Base-by-base conservation (phyloP, 2,329 filamentous ascomycete genomes). In the Trichoderma koningii region DNA sequence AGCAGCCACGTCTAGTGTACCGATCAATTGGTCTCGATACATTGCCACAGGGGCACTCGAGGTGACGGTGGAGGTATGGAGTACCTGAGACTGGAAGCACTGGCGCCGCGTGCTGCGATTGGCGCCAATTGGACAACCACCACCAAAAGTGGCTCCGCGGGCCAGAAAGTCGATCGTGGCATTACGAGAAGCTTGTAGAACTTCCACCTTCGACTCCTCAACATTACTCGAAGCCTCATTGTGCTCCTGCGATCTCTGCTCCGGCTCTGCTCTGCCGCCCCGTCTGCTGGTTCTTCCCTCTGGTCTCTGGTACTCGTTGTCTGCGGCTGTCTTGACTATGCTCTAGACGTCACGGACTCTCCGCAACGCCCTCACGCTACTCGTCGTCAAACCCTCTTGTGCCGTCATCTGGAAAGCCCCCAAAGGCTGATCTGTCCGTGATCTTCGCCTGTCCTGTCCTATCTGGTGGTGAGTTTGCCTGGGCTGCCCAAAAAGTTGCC, bases 191-290 rank as follows among this genome's bases (percentile, higher is more conserved):
- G 68, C 72, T 74, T 69, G 74, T 73, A 72, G 76, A 78, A 74
- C 76, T 78, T 78, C 77, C 76, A 78, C 77, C 73, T 79, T 75
- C 30, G 78, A 38, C 34, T 74, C 76, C 73, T 78, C 71, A 76
- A 72, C 71, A 62, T 68, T 67, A 70, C 66, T 70, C 69, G 73
- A 67, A 51, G 65, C 67, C 64, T 61, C 68, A 70, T 67, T 69
- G 68, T 69, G 68, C 69, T 68, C 66, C 68, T 15, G 34, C 34
- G 34, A 38, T 38, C 21, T 41, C 6, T 67, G 67, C 66, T 68
- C 66, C 70, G 68, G 69, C 70, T 69, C 71, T 70, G 66, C 68
- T 67, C 69, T 71, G 72, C 71, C 71, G 73, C 72, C 72, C 17
- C 73, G 73, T 74, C 75, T 75, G 67, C 75, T 79, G 77, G 78